Percentiles rank a stretch among this genome's conserved stretches.
Conservation (phyloP, 208 protist species). For the Lotmaria passim region DNA sequence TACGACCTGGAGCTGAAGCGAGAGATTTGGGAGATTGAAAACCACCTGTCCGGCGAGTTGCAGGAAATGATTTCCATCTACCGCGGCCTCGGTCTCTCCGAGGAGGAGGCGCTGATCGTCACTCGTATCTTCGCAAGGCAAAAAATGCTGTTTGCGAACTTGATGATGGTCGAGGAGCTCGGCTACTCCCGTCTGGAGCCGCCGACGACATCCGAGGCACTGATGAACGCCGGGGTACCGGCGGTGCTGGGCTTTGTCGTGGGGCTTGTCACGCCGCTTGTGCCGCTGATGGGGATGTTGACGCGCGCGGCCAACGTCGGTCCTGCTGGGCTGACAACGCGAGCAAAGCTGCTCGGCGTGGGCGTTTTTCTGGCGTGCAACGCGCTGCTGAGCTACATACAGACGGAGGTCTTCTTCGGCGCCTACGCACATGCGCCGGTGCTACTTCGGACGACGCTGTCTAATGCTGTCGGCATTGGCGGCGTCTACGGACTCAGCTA, state of each 20-base stretch:
- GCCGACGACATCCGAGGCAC: conserved; percentile 59
- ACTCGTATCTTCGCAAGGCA: conserved; percentile 89
- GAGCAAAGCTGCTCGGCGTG: conserved; percentile 17
- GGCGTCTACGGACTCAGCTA: conserved; percentile 51
- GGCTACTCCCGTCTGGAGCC: conserved; percentile 88
- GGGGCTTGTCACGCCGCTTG: conserved; percentile 41
- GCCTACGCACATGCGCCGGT: conserved; percentile 57
- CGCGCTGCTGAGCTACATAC: conserved; percentile 45
- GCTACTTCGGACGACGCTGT: conserved; percentile 34
- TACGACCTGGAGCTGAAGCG: conserved; percentile 88
- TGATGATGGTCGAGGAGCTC: conserved; percentile 96
- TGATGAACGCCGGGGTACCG: conserved; percentile 66
- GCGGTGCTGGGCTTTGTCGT: conserved; percentile 58
- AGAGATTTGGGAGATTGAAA: conserved; percentile 95
- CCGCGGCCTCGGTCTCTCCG: conserved; percentile 83
- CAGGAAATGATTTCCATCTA: conserved; percentile 95
- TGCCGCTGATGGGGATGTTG: conserved; percentile 24
- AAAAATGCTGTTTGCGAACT: conserved; percentile 84
- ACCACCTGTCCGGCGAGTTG: conserved; percentile 89
- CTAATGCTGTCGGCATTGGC: conserved; percentile 46
- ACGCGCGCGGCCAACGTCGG: neutral
- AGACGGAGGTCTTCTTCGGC: conserved; percentile 84
- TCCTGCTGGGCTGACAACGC: conserved; percentile 6
- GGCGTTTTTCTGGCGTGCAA: conserved; percentile 37
- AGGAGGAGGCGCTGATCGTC: conserved; percentile 87